Base-by-base conservation (phyloP, 2,329 filamentous ascomycete species). In the Xylaria digitata region DNA sequence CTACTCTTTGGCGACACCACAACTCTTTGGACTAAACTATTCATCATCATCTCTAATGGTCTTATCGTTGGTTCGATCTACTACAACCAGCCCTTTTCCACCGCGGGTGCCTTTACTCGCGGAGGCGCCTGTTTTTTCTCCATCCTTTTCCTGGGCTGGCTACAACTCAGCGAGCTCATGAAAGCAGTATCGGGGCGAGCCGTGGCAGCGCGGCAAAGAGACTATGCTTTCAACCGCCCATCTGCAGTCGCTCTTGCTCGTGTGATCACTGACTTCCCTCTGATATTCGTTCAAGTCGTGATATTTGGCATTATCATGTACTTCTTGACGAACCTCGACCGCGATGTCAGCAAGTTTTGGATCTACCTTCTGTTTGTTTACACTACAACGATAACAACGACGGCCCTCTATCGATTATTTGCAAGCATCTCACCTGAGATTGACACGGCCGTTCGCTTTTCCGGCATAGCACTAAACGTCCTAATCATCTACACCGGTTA, bases 1-100 rank as follows among this genome's bases (percentile, higher is more conserved):
- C 85, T 96, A 34, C 86, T 94, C 32, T 86, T 87, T 75, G 92
- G 92, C 45, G 92, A 96, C 78, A 89, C 85, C 66, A 89, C 89
- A 0, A 90, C 91, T 0, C 83, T 96, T 1, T 90, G 89, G 77
- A 95, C 92, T 46, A 96, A 95, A 71, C 85, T 91, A 66, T 91
- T 93, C 78, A 93, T 93, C 75, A 92, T 94, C 73, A 79, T 95
- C 64, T 86, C 90, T 64, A 92, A 92, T 76, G 82, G 78, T 4
- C 83, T 96, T 9, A 92, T 96, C 68, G 89, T 94, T 61, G 90
- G 92, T 1, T 92, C 90, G 1, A 83, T 96, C 19, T 96, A 96
- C 80, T 92, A 93, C 73, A 87, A 92, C 67, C 80, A 92, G 34
- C 79, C 85, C 0, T 70, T 80, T 0, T 82, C 85, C 52, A 92